A percentile compares a stretch with the other conserved stretches of the same genome.
These are phyloP conservation scores for Russula lepida DNA, from an alignment of 768 basidiomycete genomes.

Conservation along the genomic window DNA sequence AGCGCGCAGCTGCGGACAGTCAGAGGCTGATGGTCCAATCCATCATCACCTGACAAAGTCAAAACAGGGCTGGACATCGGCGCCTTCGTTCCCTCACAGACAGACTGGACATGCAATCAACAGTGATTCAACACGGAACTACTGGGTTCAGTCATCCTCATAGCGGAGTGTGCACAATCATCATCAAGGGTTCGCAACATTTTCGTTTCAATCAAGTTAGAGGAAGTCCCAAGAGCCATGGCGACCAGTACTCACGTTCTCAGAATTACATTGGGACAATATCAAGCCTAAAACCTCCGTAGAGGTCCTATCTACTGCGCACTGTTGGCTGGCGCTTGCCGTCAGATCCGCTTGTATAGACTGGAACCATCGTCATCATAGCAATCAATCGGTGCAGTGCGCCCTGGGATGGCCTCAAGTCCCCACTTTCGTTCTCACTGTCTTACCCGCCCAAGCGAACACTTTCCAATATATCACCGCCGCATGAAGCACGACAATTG, in stretches of 20 bases:
- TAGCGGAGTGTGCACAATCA: not conserved
- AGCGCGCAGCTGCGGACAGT: too few relatives aligned
- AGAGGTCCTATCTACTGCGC: not conserved
- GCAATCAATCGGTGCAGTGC: not conserved
- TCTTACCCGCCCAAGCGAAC: constrained; percentile 5
- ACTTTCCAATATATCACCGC: not conserved
- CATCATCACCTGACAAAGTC: not conserved
- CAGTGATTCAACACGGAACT: too few relatives aligned
- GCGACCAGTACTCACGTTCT: not conserved
- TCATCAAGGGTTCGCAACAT: not conserved
- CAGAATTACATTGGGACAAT: not conserved
- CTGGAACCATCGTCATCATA: not conserved
- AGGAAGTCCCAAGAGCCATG: not conserved
- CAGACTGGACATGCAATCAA: constrained; percentile 9
- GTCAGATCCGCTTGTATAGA: not conserved
- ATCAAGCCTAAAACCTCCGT: constrained; percentile 2
- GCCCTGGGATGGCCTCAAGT: not conserved
- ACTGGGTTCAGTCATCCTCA: constrained; percentile 5
- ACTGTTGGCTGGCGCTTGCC: not conserved
- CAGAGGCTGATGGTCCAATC: constrained; percentile 18
- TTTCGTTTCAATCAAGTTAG: not conserved
- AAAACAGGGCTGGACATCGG: not conserved
- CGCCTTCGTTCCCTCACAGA: constrained; percentile 9
- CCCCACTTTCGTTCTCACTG: not conserved
- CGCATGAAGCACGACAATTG: not conserved